These are phyloP conservation scores for Lathyrus sativus DNA, from an alignment of 306 rosid species.

Conservation along the genomic window DNA sequence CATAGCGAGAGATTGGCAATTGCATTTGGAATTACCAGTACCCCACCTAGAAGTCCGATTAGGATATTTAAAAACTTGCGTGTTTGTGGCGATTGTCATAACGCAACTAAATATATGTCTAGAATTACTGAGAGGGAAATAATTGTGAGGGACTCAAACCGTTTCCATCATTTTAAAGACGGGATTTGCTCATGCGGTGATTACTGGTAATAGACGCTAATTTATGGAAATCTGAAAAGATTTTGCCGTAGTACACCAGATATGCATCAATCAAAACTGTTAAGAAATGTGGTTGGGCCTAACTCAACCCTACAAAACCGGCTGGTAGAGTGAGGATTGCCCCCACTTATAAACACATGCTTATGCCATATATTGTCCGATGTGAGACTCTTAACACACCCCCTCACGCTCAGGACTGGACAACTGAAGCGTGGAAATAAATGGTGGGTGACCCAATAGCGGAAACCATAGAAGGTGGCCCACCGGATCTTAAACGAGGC, in stretches of 20 bases:
- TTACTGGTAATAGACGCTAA: constrained; percentile 23
- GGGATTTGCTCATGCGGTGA: constrained; percentile 27
- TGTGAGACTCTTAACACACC: no score
- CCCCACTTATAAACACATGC: no score
- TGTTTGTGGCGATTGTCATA: constrained; percentile 28
- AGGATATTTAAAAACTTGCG: constrained; percentile 30
- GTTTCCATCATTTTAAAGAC: constrained; percentile 31
- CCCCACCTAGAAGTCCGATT: constrained; percentile 43
- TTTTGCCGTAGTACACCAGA: not conserved
- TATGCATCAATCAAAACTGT: not conserved
- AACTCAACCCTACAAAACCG: no score
- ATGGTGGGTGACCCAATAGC: no score
- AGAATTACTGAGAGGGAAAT: constrained; percentile 30
- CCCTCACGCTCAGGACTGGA: no score
- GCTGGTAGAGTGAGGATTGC: no score
- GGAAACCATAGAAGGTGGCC: no score
- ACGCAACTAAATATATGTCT: constrained; percentile 25
- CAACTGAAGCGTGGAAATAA: no score
- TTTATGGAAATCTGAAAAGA: constrained; percentile 20
- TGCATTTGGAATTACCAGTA: constrained; percentile 53
- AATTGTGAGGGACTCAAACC: constrained; percentile 26
- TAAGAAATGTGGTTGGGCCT: no score
- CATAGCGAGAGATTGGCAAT: constrained; percentile 58
- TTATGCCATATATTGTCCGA: no score
- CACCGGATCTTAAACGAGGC: no score